phyloP scores from a whole-genome alignment of 768 basidiomycete species.

The Artomyces pyxidatus region DNA sequence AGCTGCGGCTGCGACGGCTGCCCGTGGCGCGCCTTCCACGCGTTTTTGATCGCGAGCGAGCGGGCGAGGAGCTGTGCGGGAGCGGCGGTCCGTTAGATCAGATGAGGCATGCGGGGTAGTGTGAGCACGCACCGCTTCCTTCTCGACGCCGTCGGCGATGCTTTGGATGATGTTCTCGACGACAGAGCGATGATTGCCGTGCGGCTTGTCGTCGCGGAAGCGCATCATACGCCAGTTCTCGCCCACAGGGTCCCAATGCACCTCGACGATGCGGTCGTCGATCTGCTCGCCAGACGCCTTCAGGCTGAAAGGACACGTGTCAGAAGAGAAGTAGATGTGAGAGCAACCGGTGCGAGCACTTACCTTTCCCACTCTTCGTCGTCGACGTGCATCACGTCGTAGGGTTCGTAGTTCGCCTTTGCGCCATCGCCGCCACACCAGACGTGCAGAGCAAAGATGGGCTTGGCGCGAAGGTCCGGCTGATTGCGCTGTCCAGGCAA shows the following conservation, averaged over 20 bases:
- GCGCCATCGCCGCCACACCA: constrained; percentile 68
- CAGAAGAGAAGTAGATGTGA: constrained; percentile 2
- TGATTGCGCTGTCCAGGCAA: constrained; percentile 37
- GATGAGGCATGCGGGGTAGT: background rate
- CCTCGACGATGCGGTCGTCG: constrained; percentile 93
- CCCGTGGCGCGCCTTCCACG: constrained; percentile 63
- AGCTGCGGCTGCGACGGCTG: constrained; percentile 10
- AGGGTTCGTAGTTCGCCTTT: constrained; percentile 63
- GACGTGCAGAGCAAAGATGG: constrained; percentile 73
- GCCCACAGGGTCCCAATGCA: constrained; percentile 71
- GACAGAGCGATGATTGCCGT: constrained; percentile 81
- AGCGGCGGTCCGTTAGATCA: constrained; percentile 11
- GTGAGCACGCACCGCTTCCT: constrained; percentile 72
- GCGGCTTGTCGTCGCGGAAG: constrained; percentile 87
- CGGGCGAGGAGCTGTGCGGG: constrained; percentile 54
- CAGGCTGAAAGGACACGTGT: constrained; percentile 43
- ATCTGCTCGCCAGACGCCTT: constrained; percentile 79
- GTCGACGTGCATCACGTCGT: constrained; percentile 76
- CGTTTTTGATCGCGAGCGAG: constrained; percentile 52
- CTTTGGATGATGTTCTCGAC: constrained; percentile 87
- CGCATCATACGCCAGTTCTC: constrained; percentile 85
- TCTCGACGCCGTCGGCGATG: constrained; percentile 92
- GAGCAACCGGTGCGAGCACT: constrained; percentile 21
- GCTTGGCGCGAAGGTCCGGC: constrained; percentile 81
- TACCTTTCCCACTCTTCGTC: constrained; percentile 94